These are phyloP conservation scores for Pseudoperonospora humuli DNA, from an alignment of 352 stramenopile species.

Conservation along the genomic window DNA sequence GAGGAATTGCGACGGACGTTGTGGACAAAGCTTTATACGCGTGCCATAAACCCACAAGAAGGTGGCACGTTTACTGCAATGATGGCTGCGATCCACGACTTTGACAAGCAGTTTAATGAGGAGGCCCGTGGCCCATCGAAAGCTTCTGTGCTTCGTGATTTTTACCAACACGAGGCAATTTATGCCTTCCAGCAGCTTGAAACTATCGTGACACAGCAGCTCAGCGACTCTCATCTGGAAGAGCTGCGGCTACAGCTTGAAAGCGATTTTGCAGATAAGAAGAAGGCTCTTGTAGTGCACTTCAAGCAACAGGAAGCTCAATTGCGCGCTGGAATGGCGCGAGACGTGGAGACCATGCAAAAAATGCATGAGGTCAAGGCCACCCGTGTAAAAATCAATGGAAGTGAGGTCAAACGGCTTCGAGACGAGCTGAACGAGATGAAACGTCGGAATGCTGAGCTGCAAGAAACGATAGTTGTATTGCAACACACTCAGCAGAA, in stretches of 20 bases:
- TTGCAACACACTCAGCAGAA: conserved; percentile 41
- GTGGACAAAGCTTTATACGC: conserved; percentile 32
- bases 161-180: conserved; percentile 50
- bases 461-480: conserved; percentile 37
- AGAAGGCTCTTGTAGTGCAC: conserved; percentile 45
- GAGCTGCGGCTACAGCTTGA: conserved; percentile 47
- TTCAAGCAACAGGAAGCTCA: conserved; percentile 64
- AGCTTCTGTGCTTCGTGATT: conserved; percentile 39
- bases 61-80: conserved; percentile 30
- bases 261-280: conserved; percentile 51
- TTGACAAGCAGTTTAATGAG: conserved; percentile 42
- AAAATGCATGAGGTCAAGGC: conserved; percentile 56
- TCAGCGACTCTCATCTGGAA: conserved; percentile 49
- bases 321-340: conserved; percentile 43
- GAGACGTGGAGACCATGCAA: conserved; percentile 61
- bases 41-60: conserved; percentile 3
- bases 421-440: conserved; percentile 35
- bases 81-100: conserved; percentile 39
- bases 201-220: conserved; percentile 32
- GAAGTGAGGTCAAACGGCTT: conserved; percentile 42
- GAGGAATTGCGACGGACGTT: conserved; percentile 28
- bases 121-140: conserved; percentile 47
- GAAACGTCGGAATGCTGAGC: conserved; percentile 29
- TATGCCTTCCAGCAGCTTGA: conserved; percentile 50
- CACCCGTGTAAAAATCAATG: conserved; percentile 57